phyloP scores from a whole-genome alignment of 2,329 filamentous ascomycete genomes.

The Teratosphaeria pseudoeucalypti region DNA sequence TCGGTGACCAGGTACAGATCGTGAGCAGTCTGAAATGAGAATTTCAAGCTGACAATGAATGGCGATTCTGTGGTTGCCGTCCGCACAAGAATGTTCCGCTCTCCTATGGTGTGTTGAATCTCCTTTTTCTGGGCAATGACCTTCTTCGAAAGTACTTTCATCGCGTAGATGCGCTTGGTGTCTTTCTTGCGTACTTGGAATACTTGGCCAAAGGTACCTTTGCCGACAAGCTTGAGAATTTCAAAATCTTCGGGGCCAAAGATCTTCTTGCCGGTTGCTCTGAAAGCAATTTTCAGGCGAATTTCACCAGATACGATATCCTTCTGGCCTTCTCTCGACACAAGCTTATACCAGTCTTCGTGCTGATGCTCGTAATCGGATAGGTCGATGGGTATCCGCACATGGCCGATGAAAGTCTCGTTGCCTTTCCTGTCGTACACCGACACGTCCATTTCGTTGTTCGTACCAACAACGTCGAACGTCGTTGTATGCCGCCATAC shows the following conservation, averaged over 20 bases:
- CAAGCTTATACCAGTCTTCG: slow-evolving; percentile 76
- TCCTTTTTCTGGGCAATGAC: slow-evolving; percentile 99
- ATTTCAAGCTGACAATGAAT: slow-evolving; percentile 96
- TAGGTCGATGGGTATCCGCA: slow-evolving; percentile 65
- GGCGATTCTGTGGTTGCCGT: slow-evolving; percentile 93
- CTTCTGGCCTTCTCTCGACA: slow-evolving; percentile 69
- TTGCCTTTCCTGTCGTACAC: slow-evolving; percentile 80
- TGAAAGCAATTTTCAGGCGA: slow-evolving; percentile 74
- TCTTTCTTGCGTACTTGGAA: slow-evolving; percentile 98
- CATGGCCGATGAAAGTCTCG: slow-evolving; percentile 85
- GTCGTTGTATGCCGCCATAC: slow-evolving; percentile 92
- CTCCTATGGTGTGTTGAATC: slow-evolving; percentile 90
- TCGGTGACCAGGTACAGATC: slow-evolving; percentile 98
- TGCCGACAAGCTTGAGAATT: slow-evolving; percentile 90
- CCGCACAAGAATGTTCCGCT: slow-evolving; percentile 91
- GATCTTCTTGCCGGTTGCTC: slow-evolving; percentile 77
- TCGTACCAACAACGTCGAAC: slow-evolving; percentile 88
- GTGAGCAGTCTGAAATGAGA: slow-evolving; percentile 94
- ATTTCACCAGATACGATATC: slow-evolving; percentile 73
- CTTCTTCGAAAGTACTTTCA: slow-evolving; percentile 99
- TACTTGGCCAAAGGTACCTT: slow-evolving; percentile 96
- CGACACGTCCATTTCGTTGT: slow-evolving; percentile 83
- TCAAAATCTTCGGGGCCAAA: slow-evolving; percentile 94
- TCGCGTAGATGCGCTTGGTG: slow-evolving; percentile 89
- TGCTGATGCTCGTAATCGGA: slow-evolving; percentile 60